Percentiles rank a stretch among this genome's conserved stretches.
These are phyloP conservation scores for Amniculicola lignicola DNA, from an alignment of 495 filamentous ascomycete species.

Conservation along the genomic window DNA sequence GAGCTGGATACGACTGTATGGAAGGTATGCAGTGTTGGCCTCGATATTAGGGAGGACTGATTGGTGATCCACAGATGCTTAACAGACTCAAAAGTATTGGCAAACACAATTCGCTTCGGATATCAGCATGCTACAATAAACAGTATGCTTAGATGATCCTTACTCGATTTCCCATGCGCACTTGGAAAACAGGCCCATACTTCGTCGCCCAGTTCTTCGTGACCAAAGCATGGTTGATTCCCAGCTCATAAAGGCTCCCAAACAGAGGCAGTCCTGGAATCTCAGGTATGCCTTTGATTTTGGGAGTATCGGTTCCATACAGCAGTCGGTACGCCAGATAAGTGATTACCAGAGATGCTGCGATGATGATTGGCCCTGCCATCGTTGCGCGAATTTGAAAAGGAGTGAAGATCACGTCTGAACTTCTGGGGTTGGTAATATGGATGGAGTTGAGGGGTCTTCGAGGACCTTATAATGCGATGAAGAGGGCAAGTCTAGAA, in stretches of 20 bases:
- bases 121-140: not conserved
- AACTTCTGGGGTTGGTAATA: no score
- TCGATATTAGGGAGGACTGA: slow-evolving; percentile 65
- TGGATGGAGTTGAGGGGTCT: no score
- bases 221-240: slow-evolving; percentile 54
- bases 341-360: slow-evolving; percentile 26
- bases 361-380: slow-evolving; percentile 10
- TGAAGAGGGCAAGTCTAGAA: no score
- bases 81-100: slow-evolving; percentile 67
- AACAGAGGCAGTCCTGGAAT: slow-evolving; percentile 63
- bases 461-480: no score
- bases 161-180: slow-evolving; percentile 63
- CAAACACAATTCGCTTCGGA: slow-evolving; percentile 60
- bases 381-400: slow-evolving; percentile 3
- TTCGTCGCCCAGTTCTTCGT: slow-evolving; percentile 57
- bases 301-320: slow-evolving; percentile 57
- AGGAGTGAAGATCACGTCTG: not conserved
- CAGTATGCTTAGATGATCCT: not conserved
- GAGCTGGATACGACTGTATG: slow-evolving; percentile 66
- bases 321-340: slow-evolving; percentile 54
- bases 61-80: slow-evolving; percentile 69
- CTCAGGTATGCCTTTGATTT: slow-evolving; percentile 62
- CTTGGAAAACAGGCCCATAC: slow-evolving; percentile 65
- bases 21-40: slow-evolving; percentile 69
- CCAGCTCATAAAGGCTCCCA: slow-evolving; percentile 60